Percentiles rank a stretch among this genome's conserved stretches.
phyloP scores from a whole-genome alignment of 352 stramenopile genomes.

The Phytophthora constricta region DNA sequence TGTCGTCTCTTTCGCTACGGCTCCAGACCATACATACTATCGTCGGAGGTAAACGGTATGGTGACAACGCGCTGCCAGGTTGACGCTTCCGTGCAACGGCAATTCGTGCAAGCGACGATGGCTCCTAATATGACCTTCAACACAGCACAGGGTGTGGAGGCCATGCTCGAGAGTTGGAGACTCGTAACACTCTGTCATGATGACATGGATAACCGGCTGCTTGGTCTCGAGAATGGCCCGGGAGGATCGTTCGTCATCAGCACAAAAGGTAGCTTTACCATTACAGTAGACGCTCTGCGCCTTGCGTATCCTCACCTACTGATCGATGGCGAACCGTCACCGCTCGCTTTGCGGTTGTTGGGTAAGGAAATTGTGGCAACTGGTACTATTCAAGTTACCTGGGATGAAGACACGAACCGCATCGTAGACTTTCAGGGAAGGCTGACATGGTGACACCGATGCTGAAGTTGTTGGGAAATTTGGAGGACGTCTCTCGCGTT shows the following conservation, averaged over 20 bases:
- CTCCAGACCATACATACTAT: too few species aligned
- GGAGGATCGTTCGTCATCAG: neutral
- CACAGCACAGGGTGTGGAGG: neutral
- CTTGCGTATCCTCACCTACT: neutral
- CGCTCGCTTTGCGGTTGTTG: neutral
- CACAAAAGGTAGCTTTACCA: neutral
- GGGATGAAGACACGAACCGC: neutral
- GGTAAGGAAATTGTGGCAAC: neutral
- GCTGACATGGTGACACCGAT: constrained; percentile 13
- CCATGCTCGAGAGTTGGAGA: neutral
- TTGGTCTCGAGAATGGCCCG: neutral
- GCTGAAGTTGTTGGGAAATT: constrained; percentile 5
- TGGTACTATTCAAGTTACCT: neutral
- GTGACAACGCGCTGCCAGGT: too few species aligned
- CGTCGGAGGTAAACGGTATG: neutral
- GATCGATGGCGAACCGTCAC: neutral
- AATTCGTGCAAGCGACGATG: neutral
- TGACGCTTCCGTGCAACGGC: neutral
- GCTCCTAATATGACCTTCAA: neutral
- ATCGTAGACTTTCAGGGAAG: neutral
- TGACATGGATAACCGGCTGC: neutral
- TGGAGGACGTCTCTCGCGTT: constrained; percentile 1
- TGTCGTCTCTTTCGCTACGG: neutral
- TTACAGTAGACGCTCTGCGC: neutral
- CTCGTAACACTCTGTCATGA: neutral